These are phyloP conservation scores for Breynia disticha DNA, from an alignment of 441 rosid species.

Conservation along the genomic window DNA sequence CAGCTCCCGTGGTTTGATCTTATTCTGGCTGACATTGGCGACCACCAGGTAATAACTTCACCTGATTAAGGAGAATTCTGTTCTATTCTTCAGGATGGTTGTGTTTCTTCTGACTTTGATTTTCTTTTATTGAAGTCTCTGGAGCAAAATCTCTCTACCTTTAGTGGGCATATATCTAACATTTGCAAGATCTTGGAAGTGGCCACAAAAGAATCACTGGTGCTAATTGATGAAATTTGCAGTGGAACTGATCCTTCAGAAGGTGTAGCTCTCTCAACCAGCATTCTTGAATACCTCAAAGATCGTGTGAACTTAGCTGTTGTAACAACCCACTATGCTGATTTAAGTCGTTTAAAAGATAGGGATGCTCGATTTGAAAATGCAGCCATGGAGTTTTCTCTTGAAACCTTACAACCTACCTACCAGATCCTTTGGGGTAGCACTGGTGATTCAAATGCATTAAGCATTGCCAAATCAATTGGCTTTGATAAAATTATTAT, in stretches of 20 bases:
- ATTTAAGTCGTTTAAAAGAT: constrained; percentile 74
- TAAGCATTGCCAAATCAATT: constrained; percentile 69
- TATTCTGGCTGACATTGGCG: constrained; percentile 89
- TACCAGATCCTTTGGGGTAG: constrained; percentile 79
- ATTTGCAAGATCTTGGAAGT: constrained; percentile 59
- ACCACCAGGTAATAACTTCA: constrained; percentile 66
- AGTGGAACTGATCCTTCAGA: constrained; percentile 97
- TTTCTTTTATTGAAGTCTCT: constrained; percentile 56
- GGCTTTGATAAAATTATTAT: constrained; percentile 62
- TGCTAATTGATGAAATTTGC: constrained; percentile 87
- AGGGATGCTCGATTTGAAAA: constrained; percentile 59
- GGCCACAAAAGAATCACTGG: constrained; percentile 67
- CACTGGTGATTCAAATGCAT: constrained; percentile 79
- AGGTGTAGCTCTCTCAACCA: constrained; percentile 79
- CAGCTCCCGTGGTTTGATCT: constrained; percentile 90
- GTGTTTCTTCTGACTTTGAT: constrained; percentile 31
- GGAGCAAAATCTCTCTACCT: constrained; percentile 87
- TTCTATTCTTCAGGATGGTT: constrained; percentile 16
- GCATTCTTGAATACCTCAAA: constrained; percentile 64
- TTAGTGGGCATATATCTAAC: constrained; percentile 79
- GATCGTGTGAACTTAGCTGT: constrained; percentile 51
- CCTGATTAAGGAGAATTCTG: constrained; percentile 14
- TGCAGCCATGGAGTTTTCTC: constrained; percentile 88
- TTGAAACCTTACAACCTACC: constrained; percentile 74
- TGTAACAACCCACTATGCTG: constrained; percentile 86